Evolutionary conservation across 345 rosid genomes (phyloP).

Genomic region (Aethionema arabicum): DNA sequence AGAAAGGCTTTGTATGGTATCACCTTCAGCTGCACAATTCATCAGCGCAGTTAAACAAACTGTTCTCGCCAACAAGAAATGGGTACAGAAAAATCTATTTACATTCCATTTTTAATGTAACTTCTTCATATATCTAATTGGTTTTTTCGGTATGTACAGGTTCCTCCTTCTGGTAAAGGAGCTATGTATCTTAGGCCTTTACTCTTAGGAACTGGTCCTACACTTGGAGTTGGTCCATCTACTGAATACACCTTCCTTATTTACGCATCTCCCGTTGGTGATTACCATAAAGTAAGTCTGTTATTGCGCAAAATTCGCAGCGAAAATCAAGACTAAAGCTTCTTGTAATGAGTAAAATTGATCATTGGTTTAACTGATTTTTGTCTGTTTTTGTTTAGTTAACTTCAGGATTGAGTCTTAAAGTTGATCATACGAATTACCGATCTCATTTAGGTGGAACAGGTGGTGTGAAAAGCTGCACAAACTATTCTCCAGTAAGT

Average conservation of each 20-base stretch:
- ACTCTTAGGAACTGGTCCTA: conserved; percentile 54
- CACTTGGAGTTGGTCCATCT: conserved; percentile 52
- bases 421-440: conserved; percentile 47
- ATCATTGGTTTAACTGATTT: background rate
- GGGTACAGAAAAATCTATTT: conserved; percentile 35
- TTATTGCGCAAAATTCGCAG: background rate
- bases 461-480: conserved; percentile 58
- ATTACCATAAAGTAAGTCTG: conserved; percentile 42
- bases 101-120: background rate
- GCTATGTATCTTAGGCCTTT: conserved; percentile 63
- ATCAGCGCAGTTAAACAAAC: conserved; percentile 49
- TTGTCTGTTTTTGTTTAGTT: conserved; percentile 30
- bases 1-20: conserved; percentile 57
- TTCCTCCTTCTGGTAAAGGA: conserved; percentile 67
- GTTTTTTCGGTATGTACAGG: conserved; percentile 30
- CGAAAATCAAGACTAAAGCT: too few relatives aligned
- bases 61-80: conserved; percentile 53
- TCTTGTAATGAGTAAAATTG: background rate
- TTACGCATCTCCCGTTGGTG: conserved; percentile 56
- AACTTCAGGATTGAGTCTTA: conserved; percentile 37
- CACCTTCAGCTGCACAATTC: conserved; percentile 51
- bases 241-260: conserved; percentile 51
- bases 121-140: background rate
- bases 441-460: conserved; percentile 63
- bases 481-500: conserved; percentile 62